Percentiles rank a stretch among this genome's conserved stretches.
Conservation (phyloP, 2,329 filamentous ascomycete genomes). For the Beauveria rudraprayagi region DNA sequence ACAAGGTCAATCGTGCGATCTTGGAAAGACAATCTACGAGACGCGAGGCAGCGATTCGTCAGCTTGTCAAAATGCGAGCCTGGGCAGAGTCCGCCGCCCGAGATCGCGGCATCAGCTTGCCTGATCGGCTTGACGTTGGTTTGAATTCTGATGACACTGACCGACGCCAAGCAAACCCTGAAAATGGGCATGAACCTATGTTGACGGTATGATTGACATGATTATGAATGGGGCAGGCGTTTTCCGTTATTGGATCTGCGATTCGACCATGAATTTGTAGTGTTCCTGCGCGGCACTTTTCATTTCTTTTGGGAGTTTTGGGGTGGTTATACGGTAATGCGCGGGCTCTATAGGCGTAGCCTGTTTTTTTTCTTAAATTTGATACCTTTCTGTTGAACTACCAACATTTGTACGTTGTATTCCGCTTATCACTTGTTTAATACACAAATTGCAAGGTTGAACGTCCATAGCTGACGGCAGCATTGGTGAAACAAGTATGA, state of each 20-base stretch:
- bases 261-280: constrained; percentile 8
- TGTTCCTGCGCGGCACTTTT: neutral
- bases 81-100: constrained; percentile 69
- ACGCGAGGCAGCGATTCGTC: constrained; percentile 73
- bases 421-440: neutral
- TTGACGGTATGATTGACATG: constrained; percentile 36
- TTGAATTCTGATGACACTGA: constrained; percentile 29
- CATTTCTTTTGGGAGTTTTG: constrained; percentile 1
- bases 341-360: neutral
- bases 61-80: constrained; percentile 70
- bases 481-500: neutral
- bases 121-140: constrained; percentile 29
- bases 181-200: constrained; percentile 44
- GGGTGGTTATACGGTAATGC: constrained; percentile 3
- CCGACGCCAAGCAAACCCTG: constrained; percentile 18
- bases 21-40: constrained; percentile 63
- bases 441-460: neutral
- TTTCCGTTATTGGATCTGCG: constrained; percentile 13
- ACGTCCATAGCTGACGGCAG: too few species aligned
- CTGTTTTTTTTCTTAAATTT: neutral
- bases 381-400: neutral
- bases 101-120: constrained; percentile 23
- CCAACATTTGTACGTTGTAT: neutral
- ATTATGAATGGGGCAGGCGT: constrained; percentile 7
- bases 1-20: constrained; percentile 82